Evolutionary conservation across 2,329 filamentous ascomycete species (phyloP).

Genomic region (Aspergillus latus): DNA sequence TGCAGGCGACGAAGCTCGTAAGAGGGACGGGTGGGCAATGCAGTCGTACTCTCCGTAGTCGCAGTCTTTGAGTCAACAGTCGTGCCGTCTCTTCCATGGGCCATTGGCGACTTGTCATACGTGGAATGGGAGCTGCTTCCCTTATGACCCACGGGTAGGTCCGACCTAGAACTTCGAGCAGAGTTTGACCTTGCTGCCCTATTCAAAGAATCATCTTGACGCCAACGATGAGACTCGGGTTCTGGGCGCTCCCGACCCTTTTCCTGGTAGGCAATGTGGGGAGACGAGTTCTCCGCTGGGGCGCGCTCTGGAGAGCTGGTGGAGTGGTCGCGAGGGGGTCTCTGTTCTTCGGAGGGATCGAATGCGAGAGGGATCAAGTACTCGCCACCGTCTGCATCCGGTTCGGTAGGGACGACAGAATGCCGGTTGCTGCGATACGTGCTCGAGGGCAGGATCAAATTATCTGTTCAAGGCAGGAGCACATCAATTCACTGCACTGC

Average conservation of each 20-base stretch:
- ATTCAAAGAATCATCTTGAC: constrained; percentile 26
- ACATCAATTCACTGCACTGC: neutral
- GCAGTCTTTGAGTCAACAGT: constrained; percentile 27
- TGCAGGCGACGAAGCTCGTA: constrained; percentile 57
- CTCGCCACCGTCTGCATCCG: constrained; percentile 60
- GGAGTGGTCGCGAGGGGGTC: constrained; percentile 52
- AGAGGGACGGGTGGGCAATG: constrained; percentile 53
- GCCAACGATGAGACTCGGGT: constrained; percentile 28
- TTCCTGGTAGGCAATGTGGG: constrained; percentile 91
- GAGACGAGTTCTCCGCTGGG: constrained; percentile 57
- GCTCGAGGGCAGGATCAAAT: constrained; percentile 69
- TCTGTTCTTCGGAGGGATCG: constrained; percentile 64
- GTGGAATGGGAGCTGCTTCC: constrained; percentile 44
- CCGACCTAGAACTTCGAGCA: constrained; percentile 48
- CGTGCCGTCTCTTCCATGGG: constrained; percentile 35
- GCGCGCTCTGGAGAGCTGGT: constrained; percentile 32
- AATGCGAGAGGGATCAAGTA: constrained; percentile 76
- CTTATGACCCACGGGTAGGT: constrained; percentile 38
- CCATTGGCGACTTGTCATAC: constrained; percentile 27
- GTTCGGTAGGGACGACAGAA: constrained; percentile 63
- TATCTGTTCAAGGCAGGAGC: constrained; percentile 43
- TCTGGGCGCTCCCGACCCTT: constrained; percentile 68
- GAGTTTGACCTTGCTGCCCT: constrained; percentile 49
- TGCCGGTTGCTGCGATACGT: constrained; percentile 77
- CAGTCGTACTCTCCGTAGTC: constrained; percentile 27